Evolutionary conservation across 371 early-diverging fungal genomes (phyloP).

Genomic region (Mortierella sp.): DNA sequence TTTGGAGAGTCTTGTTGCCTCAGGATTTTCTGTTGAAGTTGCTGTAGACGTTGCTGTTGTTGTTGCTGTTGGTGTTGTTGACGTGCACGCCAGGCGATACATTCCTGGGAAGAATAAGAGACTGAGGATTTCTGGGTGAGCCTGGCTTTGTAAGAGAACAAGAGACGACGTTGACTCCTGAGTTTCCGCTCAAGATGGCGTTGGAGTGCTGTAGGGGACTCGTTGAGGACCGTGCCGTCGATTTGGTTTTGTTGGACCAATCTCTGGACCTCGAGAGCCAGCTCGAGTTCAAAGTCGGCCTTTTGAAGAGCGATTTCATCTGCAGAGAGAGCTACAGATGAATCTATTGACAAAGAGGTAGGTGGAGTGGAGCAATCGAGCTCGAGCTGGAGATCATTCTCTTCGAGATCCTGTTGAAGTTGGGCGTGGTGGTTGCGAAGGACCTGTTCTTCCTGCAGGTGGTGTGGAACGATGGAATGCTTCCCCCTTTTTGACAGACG

Average conservation of each 20-base stretch:
- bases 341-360: constrained; percentile 1
- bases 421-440: constrained; percentile 34
- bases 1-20: background rate
- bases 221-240: constrained; percentile 43
- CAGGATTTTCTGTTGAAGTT: background rate
- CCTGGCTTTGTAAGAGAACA: constrained; percentile 26
- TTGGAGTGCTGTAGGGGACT: constrained; percentile 43
- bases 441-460: constrained; percentile 42
- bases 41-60: constrained; percentile 1
- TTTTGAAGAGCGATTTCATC: constrained; percentile 35
- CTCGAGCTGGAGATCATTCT: constrained; percentile 41
- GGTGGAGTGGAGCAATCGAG: constrained; percentile 15
- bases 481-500: background rate
- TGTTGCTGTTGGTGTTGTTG: constrained; percentile 13
- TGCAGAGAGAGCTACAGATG: constrained; percentile 2
- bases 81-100: constrained; percentile 41
- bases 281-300: constrained; percentile 50
- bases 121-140: constrained; percentile 25
- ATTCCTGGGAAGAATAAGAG: constrained; percentile 41
- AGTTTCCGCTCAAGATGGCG: constrained; percentile 38
- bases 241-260: constrained; percentile 20
- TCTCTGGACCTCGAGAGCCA: constrained; percentile 35
- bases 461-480: constrained; percentile 15
- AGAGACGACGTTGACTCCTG: constrained; percentile 26
- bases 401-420: constrained; percentile 40